Percentiles rank a stretch among this genome's conserved stretches.
These are phyloP conservation scores for Eucalyptus brandiana DNA, from an alignment of 345 rosid species.

Conservation along the genomic window DNA sequence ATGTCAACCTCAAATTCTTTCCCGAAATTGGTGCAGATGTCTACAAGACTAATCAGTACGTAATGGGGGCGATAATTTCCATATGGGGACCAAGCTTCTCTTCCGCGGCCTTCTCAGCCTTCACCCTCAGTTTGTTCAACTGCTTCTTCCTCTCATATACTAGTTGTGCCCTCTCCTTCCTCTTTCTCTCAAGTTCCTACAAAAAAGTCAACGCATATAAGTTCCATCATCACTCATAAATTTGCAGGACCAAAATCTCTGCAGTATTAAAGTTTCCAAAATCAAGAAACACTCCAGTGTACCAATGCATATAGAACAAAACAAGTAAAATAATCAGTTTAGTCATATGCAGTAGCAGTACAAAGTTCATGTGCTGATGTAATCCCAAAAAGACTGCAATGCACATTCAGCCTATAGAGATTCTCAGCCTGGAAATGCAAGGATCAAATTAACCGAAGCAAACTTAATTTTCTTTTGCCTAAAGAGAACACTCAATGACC, in stretches of 20 bases:
- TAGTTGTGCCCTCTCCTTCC: slow-evolving; percentile 60
- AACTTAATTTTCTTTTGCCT: neutral
- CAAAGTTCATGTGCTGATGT: neutral
- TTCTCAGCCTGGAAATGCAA: neutral
- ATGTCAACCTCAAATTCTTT: neutral
- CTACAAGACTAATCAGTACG: slow-evolving; percentile 18
- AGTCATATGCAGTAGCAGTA: neutral
- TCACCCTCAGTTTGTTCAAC: slow-evolving; percentile 50
- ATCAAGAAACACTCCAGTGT: neutral
- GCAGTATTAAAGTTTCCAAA: neutral
- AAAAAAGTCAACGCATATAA: neutral
- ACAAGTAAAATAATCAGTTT: neutral
- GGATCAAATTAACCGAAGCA: neutral
- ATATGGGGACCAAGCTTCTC: slow-evolving; percentile 68
- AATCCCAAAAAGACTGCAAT: neutral
- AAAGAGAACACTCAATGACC: neutral
- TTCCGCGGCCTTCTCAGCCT: slow-evolving; percentile 63
- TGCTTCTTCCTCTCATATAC: slow-evolving; percentile 73
- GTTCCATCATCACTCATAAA: neutral
- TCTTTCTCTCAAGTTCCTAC: slow-evolving; percentile 79
- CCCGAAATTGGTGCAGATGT: neutral
- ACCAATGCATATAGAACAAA: neutral
- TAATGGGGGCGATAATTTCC: slow-evolving; percentile 50
- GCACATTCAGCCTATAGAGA: neutral
- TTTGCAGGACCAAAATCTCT: too few relatives aligned